Evolutionary conservation across 345 rosid genomes (phyloP).

Genomic region (Psidium friedrichsthalianum): DNA sequence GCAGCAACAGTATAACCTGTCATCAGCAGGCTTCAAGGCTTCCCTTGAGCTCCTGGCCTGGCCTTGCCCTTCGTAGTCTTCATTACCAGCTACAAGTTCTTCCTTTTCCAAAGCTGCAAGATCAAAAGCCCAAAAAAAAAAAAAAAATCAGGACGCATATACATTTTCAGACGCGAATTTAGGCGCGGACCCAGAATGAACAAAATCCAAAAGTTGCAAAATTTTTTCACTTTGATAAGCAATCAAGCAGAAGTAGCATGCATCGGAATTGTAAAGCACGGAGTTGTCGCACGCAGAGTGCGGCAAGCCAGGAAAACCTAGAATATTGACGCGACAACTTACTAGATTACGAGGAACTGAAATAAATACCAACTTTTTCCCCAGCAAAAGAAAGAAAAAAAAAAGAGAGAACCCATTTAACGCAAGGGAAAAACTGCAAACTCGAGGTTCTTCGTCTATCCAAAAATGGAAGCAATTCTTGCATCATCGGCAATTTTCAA

Average conservation of each 20-base stretch:
- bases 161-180: neutral
- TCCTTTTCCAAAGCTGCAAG: neutral
- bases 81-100: slow-evolving; percentile 6
- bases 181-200: neutral
- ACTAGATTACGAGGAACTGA: neutral
- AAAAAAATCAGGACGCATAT: neutral
- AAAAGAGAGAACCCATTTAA: neutral
- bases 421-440: neutral
- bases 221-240: neutral
- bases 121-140: neutral
- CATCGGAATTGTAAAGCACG: neutral
- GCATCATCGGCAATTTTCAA: neutral
- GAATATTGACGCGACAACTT: neutral
- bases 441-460: neutral
- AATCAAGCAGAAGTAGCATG: neutral
- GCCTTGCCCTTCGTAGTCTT: slow-evolving; percentile 31
- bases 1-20: slow-evolving; percentile 13
- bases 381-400: neutral
- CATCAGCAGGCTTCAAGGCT: slow-evolving; percentile 20
- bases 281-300: neutral
- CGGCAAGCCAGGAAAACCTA: neutral
- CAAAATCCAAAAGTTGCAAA: neutral
- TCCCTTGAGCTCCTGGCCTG: slow-evolving; percentile 19
- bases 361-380: neutral
- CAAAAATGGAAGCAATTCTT: neutral